Base-by-base conservation (phyloP, 2,329 filamentous ascomycete species). In the Cryphonectria carpinicola region DNA sequence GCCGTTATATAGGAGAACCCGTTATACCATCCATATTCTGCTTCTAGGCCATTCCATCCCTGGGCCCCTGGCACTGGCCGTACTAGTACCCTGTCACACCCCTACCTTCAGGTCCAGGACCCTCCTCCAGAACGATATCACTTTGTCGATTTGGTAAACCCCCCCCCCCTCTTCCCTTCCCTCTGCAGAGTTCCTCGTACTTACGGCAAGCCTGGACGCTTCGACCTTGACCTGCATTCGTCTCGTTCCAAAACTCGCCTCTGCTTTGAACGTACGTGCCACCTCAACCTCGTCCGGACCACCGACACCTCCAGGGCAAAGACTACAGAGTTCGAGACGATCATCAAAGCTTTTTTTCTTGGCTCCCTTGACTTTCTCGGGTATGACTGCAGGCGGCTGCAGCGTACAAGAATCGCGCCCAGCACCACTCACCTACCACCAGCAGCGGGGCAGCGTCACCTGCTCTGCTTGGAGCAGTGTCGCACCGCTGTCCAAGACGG, bases 351-450 rank as follows among this genome's bases (percentile, higher is more conserved):
- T 14, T 4, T 28, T 54, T n/a, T 28, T 35, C 32, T 25, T 13
- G 41, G 28, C 54, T 66, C 25, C 54, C 52, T 13, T 61, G 68
- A 32, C 65, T 54, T 10, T 35, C 62, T 65, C 61, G 68, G 56
- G 43, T 62, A 25, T 60, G 54, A 61, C 70, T 65, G 61, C 71
- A 70, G 60, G 65, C n/a, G n/a, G 66, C 67, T 71, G 70, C 70
- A 71, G 67, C 62, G 39, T 14, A 43, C 62, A 25, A 65, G 39
- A 67, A 19, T 54, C 41, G 37, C 65, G 41, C 49, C 46, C 28
- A 56, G 46, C 28, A 39, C 49, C 10, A 25, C 28, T n/a, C 46
- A 56, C n/a, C 39, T 56, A 64, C 58, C 67, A 41, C 58, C 67
- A 69, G 28, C 60, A 52, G 63, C 28, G 63, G 11, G 19, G 63